A percentile compares a stretch with the other conserved stretches of the same genome.
Evolutionary conservation across 805 yeast species (phyloP).

Genomic region (Metschnikowia rubicola): DNA sequence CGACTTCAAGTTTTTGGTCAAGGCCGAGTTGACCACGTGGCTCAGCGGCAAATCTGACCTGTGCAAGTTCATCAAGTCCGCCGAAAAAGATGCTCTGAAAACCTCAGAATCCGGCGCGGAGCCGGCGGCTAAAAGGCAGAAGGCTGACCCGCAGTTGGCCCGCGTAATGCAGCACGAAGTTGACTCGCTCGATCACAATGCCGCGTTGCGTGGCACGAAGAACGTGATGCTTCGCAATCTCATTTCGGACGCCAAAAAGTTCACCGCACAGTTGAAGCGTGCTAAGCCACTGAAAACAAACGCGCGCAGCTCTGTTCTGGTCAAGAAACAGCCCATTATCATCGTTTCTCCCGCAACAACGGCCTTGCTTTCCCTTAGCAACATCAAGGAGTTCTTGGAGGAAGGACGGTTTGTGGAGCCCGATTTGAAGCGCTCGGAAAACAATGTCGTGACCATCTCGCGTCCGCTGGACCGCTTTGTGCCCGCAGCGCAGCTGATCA

Average conservation of each 20-base stretch:
- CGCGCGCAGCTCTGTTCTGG: constrained; percentile 5
- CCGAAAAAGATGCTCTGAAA: constrained; percentile 1
- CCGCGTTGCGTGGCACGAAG: constrained; percentile 63
- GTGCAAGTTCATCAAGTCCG: constrained; percentile 50
- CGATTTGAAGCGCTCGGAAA: constrained; percentile 29
- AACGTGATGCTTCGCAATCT: constrained; percentile 65
- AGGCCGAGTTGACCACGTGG: constrained; percentile 82
- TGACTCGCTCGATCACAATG: constrained; percentile 54
- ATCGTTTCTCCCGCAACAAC: constrained; percentile 45
- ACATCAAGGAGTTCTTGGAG: constrained; percentile 52
- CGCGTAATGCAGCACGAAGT: constrained; percentile 47
- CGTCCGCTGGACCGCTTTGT: constrained; percentile 53
- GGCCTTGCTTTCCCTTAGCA: constrained; percentile 37
- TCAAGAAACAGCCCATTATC: constrained; percentile 41
- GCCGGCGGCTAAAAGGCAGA: constrained; percentile 10
- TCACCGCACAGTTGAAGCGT: constrained; percentile 50
- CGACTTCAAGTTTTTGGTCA: constrained; percentile 77
- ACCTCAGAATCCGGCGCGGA: constrained; percentile 1
- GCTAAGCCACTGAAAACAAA: constrained; percentile 12
- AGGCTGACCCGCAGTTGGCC: constrained; percentile 47
- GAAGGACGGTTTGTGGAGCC: constrained; percentile 66
- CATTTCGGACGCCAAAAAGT: constrained; percentile 60
- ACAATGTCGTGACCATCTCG: constrained; percentile 46
- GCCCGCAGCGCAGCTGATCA: constrained; percentile 55
- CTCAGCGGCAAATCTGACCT: constrained; percentile 63